Conservation (phyloP, 257 asterid species). For the Leptodermis oblonga region DNA sequence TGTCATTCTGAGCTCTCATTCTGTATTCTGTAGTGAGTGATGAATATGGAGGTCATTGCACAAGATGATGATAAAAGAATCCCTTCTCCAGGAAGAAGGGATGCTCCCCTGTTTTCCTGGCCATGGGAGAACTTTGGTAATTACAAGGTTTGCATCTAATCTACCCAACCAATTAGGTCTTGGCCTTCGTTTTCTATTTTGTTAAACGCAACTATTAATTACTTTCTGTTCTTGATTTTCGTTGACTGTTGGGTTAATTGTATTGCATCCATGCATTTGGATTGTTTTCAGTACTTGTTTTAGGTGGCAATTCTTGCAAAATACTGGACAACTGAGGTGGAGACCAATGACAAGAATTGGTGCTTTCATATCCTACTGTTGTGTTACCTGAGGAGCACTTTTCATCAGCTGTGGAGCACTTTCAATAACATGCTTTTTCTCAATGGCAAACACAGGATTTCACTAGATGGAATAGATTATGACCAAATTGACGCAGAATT, state of each 20-base stretch:
- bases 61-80: constrained; percentile 16
- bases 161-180: too few species aligned
- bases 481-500: constrained; percentile 81
- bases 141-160: constrained; percentile 49
- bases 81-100: constrained; percentile 24
- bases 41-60: constrained; percentile 27
- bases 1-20: not conserved
- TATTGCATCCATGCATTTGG: constrained; percentile 26
- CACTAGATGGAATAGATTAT: constrained; percentile 60
- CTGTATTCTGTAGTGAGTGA: not conserved
- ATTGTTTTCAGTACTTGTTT: constrained; percentile 27
- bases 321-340: constrained; percentile 40
- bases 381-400: constrained; percentile 46
- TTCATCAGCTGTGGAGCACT: constrained; percentile 73
- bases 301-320: constrained; percentile 63
- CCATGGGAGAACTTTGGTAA: constrained; percentile 75
- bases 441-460: constrained; percentile 44
- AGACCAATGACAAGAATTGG: constrained; percentile 39
- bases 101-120: constrained; percentile 70
- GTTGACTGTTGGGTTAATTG: constrained; percentile 19
- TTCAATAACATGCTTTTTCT: constrained; percentile 48
- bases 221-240: constrained; percentile 21
- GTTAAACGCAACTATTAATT: not conserved
- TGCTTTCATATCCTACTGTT: constrained; percentile 66
- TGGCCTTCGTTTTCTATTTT: not conserved